Base-by-base conservation (phyloP, 805 yeast genomes). In the Starmerella kuoi region DNA sequence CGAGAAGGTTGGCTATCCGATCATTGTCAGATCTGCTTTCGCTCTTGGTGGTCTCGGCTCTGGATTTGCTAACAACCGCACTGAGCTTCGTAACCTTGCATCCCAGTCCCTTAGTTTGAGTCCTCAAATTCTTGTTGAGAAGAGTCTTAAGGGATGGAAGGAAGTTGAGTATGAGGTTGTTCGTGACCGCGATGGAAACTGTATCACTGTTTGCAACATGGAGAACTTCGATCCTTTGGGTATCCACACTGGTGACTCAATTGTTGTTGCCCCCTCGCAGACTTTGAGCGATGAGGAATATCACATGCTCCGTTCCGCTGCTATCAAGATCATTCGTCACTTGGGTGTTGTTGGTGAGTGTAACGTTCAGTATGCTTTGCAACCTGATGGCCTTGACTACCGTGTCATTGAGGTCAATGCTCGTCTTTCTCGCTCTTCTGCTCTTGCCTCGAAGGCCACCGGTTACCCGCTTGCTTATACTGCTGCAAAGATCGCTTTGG, bases 331-430 rank as follows among this genome's bases (percentile, higher is more conserved):
- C 58, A 88, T 88, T 57, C 84, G 97, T 65, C 98, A 88, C 61
- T 72, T 88, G 60, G 98, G 98, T 61, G 98, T 88, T 52, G 95
- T 88, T 55, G 98, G 98, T 65, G 98, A 88, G 68, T 88, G 98
- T 75, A 88, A 88, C 63, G 94, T 88, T 49, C 98, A 88, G 66
- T 88, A 88, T 61, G 94, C 96, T 41, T 73, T 88, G 53, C 94
- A 87, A 61, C 95, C 98, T 34, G 91, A 86, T 64, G 93, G 95
- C 26, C 74, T 84, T 55, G 97, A 88, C 59, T 88, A 81, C 71
- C 77, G 97, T 62, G 94, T 88, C 49, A 91, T 88, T 58, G 98
- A 88, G 67, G 98, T 88, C 50, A 88, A 88, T 61, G 98, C 98
- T 34, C 79, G 98, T 65, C 73, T 88, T 55, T 87, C 96, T 32